Base-by-base conservation (phyloP, 805 yeast species). In the Saturnispora diversa region DNA sequence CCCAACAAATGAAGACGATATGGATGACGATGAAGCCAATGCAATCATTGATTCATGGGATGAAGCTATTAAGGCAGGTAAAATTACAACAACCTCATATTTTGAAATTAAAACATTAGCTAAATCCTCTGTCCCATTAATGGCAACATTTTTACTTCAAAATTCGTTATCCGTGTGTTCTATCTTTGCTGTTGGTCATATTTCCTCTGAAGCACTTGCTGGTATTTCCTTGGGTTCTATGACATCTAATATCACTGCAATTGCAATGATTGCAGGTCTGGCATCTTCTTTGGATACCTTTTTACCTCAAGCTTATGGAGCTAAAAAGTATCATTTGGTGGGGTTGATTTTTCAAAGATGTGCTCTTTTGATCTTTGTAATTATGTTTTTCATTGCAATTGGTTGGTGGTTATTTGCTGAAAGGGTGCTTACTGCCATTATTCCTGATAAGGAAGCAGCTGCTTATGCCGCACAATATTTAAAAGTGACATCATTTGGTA, bases 251-350 rank as follows among this genome's bases (percentile, higher is more conserved):
- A 80, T 83, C 40, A 70, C 82, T 3, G 88, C 85, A 2, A 73
- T 80, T 45, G 83, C 86, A 27, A 70, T 81, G 9, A 77, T 83
- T 48, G 83, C 81, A 50, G 92, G 90, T 10, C 70, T 81, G 2
- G 76, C 86, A n/a, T 81, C 92, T 0, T 76, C 86, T 43, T 66
- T 83, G 40, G 90, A 82, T 52, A 83, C 90, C 0, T 66, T 83
- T 26, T 75, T 88, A 55, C 82, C 88, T 2, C 90, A 83, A 58
- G 81, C 88, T 1, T 81, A 66, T 53, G 90, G 92, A 16, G 73
- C 84, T 22, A 69, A 70, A 38, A 81, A 80, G 49, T 72, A 65
- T 54, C 72, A 70, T 47, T 52, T 70, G 43, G 90, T 83, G 16
- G 92, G 92, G 0, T 59, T 80, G 16, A 75, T 81, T 43, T 74